Percentiles rank a stretch among this genome's conserved stretches.
Conservation (phyloP, 108 stramenopile species). For the Discostella pseudostelligera region DNA sequence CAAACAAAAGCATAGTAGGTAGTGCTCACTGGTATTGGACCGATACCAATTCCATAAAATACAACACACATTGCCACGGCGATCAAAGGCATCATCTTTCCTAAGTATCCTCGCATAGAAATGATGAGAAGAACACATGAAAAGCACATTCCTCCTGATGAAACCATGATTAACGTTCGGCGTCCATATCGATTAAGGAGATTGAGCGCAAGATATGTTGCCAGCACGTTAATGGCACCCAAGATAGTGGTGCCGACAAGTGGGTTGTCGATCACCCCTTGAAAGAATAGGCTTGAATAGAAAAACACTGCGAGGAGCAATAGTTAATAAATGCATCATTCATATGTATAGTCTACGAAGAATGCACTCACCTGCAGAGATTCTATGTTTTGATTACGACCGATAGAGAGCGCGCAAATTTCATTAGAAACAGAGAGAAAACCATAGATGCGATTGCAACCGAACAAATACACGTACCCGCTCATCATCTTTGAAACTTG, state of each 20-base stretch:
- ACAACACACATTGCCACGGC: conserved; percentile 84
- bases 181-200: conserved; percentile 90
- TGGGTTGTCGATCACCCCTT: conserved; percentile 90
- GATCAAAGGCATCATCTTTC: conserved; percentile 70
- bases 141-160: conserved; percentile 81
- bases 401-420: neutral
- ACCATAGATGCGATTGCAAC: no score
- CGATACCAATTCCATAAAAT: conserved; percentile 96
- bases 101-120: conserved; percentile 60
- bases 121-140: conserved; percentile 68
- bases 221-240: conserved; percentile 92
- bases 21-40: conserved; percentile 85
- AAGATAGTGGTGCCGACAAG: conserved; percentile 89
- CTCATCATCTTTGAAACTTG: conserved; percentile 91
- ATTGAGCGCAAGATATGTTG: conserved; percentile 88
- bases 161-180: conserved; percentile 83
- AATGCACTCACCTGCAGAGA: neutral
- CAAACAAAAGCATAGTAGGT: neutral
- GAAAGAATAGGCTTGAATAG: conserved; percentile 60
- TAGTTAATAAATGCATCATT: neutral
- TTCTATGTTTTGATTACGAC: neutral
- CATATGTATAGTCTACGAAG: neutral
- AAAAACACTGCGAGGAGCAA: neutral
- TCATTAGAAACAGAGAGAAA: no score
- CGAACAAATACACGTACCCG: conserved; percentile 44